Conservation (phyloP, 2,329 filamentous ascomycete species). For the Alternaria arborescens region DNA sequence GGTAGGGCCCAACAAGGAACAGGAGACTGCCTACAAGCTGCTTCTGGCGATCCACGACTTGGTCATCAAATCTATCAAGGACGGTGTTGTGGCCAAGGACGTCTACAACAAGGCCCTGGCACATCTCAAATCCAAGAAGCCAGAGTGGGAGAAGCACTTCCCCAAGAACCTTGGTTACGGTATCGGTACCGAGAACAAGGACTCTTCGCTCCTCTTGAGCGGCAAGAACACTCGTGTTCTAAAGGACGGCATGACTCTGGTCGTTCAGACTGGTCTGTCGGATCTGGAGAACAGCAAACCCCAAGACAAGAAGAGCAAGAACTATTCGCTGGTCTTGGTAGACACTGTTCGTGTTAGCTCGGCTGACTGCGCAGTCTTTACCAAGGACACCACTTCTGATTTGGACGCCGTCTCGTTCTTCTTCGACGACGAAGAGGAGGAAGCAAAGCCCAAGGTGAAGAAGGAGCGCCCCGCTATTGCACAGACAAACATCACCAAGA, state of each 20-base stretch:
- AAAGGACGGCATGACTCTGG: slow-evolving; percentile 97
- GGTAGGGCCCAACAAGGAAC: slow-evolving; percentile 94
- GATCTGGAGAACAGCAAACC: slow-evolving; percentile 87
- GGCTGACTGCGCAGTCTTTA: slow-evolving; percentile 85
- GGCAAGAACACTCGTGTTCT: slow-evolving; percentile 83
- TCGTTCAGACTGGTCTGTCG: slow-evolving; percentile 86
- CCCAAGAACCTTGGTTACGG: slow-evolving; percentile 90
- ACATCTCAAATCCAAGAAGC: slow-evolving; percentile 87
- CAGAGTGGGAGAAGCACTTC: slow-evolving; percentile 94
- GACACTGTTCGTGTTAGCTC: slow-evolving; percentile 91
- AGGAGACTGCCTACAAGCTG: slow-evolving; percentile 93
- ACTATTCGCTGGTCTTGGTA: slow-evolving; percentile 87
- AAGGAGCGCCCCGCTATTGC: slow-evolving; percentile 87
- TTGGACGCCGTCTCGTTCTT: slow-evolving; percentile 97
- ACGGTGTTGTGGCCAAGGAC: slow-evolving; percentile 86
- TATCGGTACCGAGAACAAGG: slow-evolving; percentile 90
- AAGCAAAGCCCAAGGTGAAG: slow-evolving; percentile 88
- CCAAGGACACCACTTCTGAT: slow-evolving; percentile 88
- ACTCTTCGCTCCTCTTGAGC: slow-evolving; percentile 83
- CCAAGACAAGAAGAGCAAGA: slow-evolving; percentile 88
- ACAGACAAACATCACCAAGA: slow-evolving; percentile 94
- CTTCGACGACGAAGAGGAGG: slow-evolving; percentile 92
- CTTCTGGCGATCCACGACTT: slow-evolving; percentile 83
- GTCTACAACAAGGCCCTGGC: slow-evolving; percentile 87
- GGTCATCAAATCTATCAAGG: slow-evolving; percentile 89